Percentiles rank a stretch among this genome's conserved stretches.
phyloP scores from a whole-genome alignment of 164 flowering plant species.

The Euptelea pleiosperma region DNA sequence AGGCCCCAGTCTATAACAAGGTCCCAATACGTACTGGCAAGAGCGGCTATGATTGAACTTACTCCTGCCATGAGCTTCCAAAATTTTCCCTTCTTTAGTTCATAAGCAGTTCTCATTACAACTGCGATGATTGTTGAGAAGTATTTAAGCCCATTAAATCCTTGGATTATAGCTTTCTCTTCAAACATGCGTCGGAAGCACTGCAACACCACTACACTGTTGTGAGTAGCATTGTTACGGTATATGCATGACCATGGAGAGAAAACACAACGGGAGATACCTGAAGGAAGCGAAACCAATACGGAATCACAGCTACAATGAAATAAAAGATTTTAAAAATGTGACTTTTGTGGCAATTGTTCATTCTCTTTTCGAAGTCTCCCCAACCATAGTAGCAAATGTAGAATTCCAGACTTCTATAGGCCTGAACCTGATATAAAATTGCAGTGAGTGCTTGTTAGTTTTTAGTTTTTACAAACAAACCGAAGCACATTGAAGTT shows the following conservation, averaged over 20 bases:
- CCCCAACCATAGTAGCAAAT: slow-evolving; percentile 73
- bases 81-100: slow-evolving; percentile 25
- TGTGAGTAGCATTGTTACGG: neutral
- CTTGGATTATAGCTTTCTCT: slow-evolving; percentile 54
- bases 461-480: neutral
- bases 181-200: slow-evolving; percentile 61
- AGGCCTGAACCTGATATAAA: slow-evolving; percentile 56
- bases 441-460: neutral
- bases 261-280: slow-evolving; percentile 2
- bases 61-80: slow-evolving; percentile 51
- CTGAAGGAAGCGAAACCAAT: slow-evolving; percentile 28
- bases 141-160: slow-evolving; percentile 58
- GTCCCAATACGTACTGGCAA: slow-evolving; percentile 65
- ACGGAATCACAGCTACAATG: slow-evolving; percentile 21
- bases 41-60: slow-evolving; percentile 45
- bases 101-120: slow-evolving; percentile 46
- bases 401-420: slow-evolving; percentile 60
- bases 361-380: slow-evolving; percentile 37
- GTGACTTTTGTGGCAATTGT: slow-evolving; percentile 28
- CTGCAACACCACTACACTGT: slow-evolving; percentile 25
- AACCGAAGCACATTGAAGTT: neutral
- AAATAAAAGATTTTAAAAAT: slow-evolving; percentile 30
- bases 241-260: neutral
- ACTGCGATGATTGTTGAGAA: slow-evolving; percentile 60
- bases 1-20: slow-evolving; percentile 73